Base-by-base conservation (phyloP, 139 green algal genomes). In the Volvox africanus region DNA sequence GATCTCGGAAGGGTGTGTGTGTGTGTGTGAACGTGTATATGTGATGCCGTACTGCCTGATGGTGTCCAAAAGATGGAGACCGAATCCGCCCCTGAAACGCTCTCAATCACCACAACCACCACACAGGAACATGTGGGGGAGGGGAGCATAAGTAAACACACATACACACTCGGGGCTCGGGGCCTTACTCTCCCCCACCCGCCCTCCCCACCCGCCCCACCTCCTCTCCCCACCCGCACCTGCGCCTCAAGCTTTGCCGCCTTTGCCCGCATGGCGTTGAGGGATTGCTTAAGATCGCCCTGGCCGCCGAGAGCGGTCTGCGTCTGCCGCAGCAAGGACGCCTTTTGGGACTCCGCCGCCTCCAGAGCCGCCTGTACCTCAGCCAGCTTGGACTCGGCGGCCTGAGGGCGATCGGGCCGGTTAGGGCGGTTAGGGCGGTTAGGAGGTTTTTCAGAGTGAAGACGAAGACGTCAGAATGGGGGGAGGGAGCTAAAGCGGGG, bases 271-370 rank as follows among this genome's bases (percentile, higher is more conserved):
- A n/a, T 44, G 17, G 32, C n/a, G 37, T 89, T 89, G 68, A 89
- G 71, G 18, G n/a, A n/a, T 44, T 89, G 85, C 71, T 89, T 89
- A 1, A 89, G 85, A 50, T 89, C 85, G 44, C 85, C 71, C 28
- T 80, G 85, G 11, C 2, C 37, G n/a, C 85, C 85, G 36, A 89
- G 85, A 35, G 71, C 50, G 44, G 61, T 11, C 20, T 71, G 44
- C 17, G 71, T 32, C n/a, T 82, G n/a, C 11, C 71, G 37, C 69
- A 89, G 36, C 44, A 89, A 55, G 2, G 69, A 26, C 6, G 85
- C 69, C 44, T 73, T 20, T 2, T 19, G n/a, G 20, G 85, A 19
- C 85, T 89, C 71, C 13, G 85, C 85, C 1, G 32, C 44, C 14
- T 36, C 71, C 37, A 89, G 85, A 11, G 69, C 36, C 21, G 24